phyloP scores from a whole-genome alignment of 352 stramenopile species.

The Globisporangium emineosum region DNA sequence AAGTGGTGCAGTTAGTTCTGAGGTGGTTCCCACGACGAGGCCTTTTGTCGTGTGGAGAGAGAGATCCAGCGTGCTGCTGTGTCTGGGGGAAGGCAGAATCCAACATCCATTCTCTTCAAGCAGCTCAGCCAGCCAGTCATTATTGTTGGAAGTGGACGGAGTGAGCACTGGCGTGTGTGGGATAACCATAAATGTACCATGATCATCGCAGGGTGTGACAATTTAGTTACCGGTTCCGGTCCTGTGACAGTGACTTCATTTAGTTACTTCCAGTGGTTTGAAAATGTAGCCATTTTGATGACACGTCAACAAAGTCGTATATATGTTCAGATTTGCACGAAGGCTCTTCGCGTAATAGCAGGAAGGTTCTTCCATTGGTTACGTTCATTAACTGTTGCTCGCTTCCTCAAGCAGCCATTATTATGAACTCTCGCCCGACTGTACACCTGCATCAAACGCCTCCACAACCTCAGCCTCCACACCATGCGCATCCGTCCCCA shows the following conservation, averaged over 20 bases:
- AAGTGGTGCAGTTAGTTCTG: too few species aligned
- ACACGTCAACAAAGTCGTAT: too few species aligned
- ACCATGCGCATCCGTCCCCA: background rate
- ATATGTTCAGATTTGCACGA: too few species aligned
- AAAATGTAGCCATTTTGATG: too few species aligned
- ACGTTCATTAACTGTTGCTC: background rate
- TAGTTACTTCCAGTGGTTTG: too few species aligned
- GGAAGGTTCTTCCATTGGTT: too few species aligned
- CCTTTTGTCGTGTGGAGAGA: background rate
- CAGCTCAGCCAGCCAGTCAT: background rate
- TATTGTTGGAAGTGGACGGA: background rate
- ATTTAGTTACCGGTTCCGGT: too few species aligned
- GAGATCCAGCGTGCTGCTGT: background rate
- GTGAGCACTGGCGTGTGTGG: too few species aligned
- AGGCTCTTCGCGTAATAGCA: too few species aligned
- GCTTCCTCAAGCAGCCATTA: background rate
- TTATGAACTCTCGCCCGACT: background rate
- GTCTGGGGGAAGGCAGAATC: background rate
- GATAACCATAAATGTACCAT: background rate
- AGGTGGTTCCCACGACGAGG: too few species aligned
- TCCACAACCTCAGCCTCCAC: background rate
- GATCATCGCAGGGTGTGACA: background rate
- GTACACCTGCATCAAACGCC: background rate
- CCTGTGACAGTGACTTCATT: too few species aligned
- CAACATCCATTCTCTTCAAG: background rate